Evolutionary conservation across 1,284 basidiomycete species (phyloP).

Genomic region (Naganishia albida): DNA sequence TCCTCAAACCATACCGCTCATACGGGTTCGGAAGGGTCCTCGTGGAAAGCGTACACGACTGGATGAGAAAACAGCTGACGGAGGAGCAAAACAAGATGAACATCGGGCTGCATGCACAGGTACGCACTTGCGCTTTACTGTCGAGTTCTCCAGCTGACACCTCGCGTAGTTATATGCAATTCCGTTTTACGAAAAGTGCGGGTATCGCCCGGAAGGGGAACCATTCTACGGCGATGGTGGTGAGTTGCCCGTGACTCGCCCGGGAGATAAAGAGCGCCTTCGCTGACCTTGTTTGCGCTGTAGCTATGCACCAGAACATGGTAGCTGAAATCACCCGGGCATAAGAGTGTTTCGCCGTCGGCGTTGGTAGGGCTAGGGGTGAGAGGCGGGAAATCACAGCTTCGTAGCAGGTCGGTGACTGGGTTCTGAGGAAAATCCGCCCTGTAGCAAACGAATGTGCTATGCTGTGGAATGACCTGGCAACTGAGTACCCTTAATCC

Average conservation of each 20-base stretch:
- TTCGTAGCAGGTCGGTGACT: no score
- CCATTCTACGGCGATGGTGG: conserved; percentile 67
- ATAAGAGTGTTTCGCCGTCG: neutral
- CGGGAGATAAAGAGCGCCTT: neutral
- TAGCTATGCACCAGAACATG: conserved; percentile 32
- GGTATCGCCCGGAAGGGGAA: conserved; percentile 58
- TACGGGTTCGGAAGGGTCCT: conserved; percentile 48
- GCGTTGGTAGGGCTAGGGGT: no score
- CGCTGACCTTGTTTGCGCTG: neutral
- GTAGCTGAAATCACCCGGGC: conserved; percentile 3
- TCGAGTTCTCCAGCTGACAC: neutral
- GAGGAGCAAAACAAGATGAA: conserved; percentile 16
- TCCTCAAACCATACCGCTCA: conserved; percentile 42
- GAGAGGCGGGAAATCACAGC: no score
- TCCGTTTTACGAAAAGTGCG: conserved; percentile 60
- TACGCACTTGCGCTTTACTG: conserved; percentile 2
- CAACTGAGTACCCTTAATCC: no score
- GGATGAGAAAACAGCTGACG: conserved; percentile 26
- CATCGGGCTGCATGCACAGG: neutral
- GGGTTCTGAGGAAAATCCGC: no score
- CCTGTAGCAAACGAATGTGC: no score
- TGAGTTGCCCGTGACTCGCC: conserved; percentile 53
- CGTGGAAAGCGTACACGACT: conserved; percentile 39
- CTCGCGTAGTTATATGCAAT: conserved; percentile 44
- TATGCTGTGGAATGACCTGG: no score